These are phyloP conservation scores for Neonectria hederae DNA, from an alignment of 2,329 filamentous ascomycete species.

Conservation along the genomic window DNA sequence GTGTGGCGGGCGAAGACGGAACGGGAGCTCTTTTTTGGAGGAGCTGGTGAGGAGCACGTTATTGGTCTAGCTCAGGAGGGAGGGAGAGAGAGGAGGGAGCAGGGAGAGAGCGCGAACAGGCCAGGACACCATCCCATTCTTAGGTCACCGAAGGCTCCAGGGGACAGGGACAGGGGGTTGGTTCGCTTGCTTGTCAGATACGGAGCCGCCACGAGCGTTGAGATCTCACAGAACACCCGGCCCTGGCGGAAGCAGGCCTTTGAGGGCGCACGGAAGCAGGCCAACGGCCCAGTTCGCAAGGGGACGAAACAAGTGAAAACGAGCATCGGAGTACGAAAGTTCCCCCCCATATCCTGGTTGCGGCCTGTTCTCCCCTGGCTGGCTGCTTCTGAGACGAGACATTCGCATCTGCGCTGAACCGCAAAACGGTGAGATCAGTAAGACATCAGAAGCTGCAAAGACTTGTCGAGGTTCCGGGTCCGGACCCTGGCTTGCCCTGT, in stretches of 20 bases:
- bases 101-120: neutral
- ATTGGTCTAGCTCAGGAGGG: slow-evolving; percentile 4
- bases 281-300: neutral
- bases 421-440: slow-evolving; percentile 9
- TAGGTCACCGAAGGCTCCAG: slow-evolving; percentile 13
- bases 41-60: neutral
- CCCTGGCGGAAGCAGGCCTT: neutral
- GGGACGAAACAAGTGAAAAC: neutral
- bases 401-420: slow-evolving; percentile 9
- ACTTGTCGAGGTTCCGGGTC: neutral
- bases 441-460: neutral
- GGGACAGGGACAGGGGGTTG: slow-evolving; percentile 17
- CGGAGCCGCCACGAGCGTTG: slow-evolving; percentile 34
- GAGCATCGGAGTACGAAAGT: neutral
- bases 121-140: slow-evolving; percentile 4
- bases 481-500: neutral
- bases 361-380: neutral
- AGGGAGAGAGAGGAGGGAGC: neutral
- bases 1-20: too few relatives aligned
- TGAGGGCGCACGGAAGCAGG: neutral
- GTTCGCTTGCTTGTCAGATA: slow-evolving; percentile 28
- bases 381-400: slow-evolving; percentile 7
- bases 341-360: neutral
- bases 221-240: slow-evolving; percentile 22
- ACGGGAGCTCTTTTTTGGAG: too few relatives aligned